Conservation (phyloP, 2,329 filamentous ascomycete species). For the Fusarium setosum region DNA sequence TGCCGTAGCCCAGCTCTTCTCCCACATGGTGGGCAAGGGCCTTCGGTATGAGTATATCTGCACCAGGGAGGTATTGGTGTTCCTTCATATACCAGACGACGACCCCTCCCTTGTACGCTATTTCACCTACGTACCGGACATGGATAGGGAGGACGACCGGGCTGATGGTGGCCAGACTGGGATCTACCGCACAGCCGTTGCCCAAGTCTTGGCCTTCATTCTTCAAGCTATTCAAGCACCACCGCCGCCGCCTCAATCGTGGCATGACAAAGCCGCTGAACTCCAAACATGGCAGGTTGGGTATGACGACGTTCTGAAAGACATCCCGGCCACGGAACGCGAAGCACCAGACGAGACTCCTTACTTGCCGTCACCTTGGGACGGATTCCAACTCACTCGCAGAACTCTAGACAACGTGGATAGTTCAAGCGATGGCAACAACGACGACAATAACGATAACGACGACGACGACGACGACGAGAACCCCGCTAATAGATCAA, state of each 20-base stretch:
- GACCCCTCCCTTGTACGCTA: background rate
- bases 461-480: background rate
- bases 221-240: background rate
- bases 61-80: background rate
- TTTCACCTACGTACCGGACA: background rate
- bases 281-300: background rate
- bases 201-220: background rate
- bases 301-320: background rate
- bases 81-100: background rate
- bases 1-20: background rate
- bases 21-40: background rate
- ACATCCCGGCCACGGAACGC: background rate
- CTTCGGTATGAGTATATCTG: background rate
- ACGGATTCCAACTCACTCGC: too few relatives aligned
- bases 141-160: background rate
- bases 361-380: too few relatives aligned
- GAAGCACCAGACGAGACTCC: background rate
- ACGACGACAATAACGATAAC: too few relatives aligned
- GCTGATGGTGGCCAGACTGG: background rate
- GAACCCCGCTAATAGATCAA: too few relatives aligned
- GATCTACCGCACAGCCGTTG: background rate
- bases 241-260: slow-evolving; percentile 43
- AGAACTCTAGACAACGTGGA: too few relatives aligned
- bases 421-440: too few relatives aligned
- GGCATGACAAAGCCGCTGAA: slow-evolving; percentile 40